Evolutionary conservation across 2,329 filamentous ascomycete species (phyloP).

Genomic region (Ceratocystis variospora): DNA sequence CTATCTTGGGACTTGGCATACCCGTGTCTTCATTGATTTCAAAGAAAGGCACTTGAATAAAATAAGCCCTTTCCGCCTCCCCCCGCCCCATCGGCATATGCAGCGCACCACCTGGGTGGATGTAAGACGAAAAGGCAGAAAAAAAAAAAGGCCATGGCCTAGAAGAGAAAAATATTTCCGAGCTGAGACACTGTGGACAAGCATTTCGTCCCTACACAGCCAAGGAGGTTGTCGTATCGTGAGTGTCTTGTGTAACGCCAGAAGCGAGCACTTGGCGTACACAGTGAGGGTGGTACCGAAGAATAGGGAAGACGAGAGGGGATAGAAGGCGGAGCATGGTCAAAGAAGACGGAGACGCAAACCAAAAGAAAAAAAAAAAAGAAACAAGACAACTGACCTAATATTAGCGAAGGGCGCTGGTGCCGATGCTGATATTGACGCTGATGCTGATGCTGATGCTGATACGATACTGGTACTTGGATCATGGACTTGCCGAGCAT

Average conservation of each 20-base stretch:
- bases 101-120: background rate
- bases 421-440: background rate
- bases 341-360: background rate
- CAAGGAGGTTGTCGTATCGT: background rate
- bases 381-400: background rate
- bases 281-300: background rate
- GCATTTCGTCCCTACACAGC: constrained; percentile 2
- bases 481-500: background rate
- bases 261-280: constrained; percentile 2
- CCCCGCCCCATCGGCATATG: background rate
- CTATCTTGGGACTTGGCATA: too few relatives aligned
- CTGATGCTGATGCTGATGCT: background rate
- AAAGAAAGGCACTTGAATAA: background rate
- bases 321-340: too few relatives aligned
- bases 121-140: background rate
- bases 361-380: background rate
- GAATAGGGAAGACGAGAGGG: too few relatives aligned
- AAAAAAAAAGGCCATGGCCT: background rate
- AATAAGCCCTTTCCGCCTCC: background rate
- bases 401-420: background rate
- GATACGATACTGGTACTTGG: background rate
- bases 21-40: background rate
- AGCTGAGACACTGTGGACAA: background rate
- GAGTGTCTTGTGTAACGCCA: background rate
- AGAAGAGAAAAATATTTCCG: background rate